These are phyloP conservation scores for Fusarium sacchari DNA, from an alignment of 2,329 filamentous ascomycete genomes.

Conservation along the genomic window DNA sequence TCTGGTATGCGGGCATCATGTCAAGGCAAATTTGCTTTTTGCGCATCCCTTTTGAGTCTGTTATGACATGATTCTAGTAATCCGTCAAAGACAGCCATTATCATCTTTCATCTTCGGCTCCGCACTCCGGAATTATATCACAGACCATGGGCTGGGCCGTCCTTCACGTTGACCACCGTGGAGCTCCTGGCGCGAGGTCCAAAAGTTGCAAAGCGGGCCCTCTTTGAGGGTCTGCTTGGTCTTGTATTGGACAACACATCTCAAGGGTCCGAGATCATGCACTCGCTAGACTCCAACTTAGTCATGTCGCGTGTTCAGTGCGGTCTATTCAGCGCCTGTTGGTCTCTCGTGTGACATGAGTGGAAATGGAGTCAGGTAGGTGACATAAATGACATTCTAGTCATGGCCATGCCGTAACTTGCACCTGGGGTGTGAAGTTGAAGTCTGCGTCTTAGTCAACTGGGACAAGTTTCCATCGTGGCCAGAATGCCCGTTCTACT, in stretches of 20 bases:
- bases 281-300: conserved; percentile 8
- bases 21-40: conserved; percentile 6
- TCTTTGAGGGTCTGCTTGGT: conserved; percentile 4
- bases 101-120: conserved; percentile 16
- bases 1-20: neutral
- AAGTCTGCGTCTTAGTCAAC: conserved; percentile 3
- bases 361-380: conserved; percentile 23
- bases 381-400: neutral
- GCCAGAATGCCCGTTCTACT: neutral
- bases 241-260: conserved; percentile 6
- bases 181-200: neutral
- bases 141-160: conserved; percentile 6
- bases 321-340: conserved; percentile 19
- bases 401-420: conserved; percentile 8
- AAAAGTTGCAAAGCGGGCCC: neutral
- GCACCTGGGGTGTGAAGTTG: neutral
- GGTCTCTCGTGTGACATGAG: conserved; percentile 13
- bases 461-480: conserved; percentile 4
- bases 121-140: conserved; percentile 22
- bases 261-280: neutral
- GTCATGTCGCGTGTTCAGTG: conserved; percentile 6
- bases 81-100: neutral
- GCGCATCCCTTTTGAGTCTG: neutral
- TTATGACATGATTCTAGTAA: conserved; percentile 6
- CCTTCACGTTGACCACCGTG: neutral